Evolutionary conservation across 192 early-diverging fungal genomes (phyloP).

Genomic region (Coemansia erecta): DNA sequence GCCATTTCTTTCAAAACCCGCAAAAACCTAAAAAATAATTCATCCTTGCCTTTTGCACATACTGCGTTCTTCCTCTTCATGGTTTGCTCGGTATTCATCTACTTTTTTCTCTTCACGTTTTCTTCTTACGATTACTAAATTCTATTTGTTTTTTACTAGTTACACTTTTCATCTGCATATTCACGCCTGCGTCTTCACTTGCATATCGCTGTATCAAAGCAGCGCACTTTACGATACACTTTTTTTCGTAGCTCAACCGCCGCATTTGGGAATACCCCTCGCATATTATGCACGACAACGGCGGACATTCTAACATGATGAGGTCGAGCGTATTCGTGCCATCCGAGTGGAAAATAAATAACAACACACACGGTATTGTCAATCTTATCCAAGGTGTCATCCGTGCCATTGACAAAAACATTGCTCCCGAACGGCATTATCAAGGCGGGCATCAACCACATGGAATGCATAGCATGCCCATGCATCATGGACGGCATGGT

Average conservation of each 20-base stretch:
- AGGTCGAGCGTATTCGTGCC: conserved; percentile 46
- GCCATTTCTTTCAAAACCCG: no score
- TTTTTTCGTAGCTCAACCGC: no score
- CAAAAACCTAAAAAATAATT: no score
- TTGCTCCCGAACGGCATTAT: background rate
- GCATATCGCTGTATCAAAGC: no score
- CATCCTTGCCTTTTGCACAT: no score
- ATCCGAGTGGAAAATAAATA: conserved; percentile 28
- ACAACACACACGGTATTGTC: conserved; percentile 18
- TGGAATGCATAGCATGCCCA: conserved; percentile 2
- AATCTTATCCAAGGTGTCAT: conserved; percentile 32
- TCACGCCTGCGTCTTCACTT: background rate
- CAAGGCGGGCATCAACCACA: background rate
- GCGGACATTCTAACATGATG: conserved; percentile 4
- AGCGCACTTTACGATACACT: no score
- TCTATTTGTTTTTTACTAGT: background rate
- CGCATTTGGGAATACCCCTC: background rate
- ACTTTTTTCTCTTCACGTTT: background rate
- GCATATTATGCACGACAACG: background rate
- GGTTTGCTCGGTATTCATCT: background rate
- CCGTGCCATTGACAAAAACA: conserved; percentile 30
- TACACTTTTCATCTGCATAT: no score
- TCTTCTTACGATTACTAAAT: background rate
- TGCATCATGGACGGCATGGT: background rate
- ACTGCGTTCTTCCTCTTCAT: background rate